Percentiles rank a stretch among this genome's conserved stretches.
phyloP scores from a whole-genome alignment of 768 basidiomycete genomes.

The Kockovaella imperatae region DNA sequence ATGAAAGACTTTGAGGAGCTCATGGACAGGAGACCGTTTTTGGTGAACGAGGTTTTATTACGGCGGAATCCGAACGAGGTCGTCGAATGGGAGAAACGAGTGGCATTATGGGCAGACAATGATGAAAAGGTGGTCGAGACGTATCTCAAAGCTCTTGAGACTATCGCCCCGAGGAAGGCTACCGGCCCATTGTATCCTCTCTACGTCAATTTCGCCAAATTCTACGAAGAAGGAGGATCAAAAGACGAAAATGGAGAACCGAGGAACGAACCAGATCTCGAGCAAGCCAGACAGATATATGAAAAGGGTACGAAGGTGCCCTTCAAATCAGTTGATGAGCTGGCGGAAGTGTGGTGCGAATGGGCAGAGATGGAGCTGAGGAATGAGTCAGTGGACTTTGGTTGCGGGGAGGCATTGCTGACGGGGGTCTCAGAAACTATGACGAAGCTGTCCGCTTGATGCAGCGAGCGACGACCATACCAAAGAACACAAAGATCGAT shows the following conservation, averaged over 20 bases:
- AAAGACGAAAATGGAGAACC: constrained; percentile 50
- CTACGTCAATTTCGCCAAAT: constrained; percentile 92
- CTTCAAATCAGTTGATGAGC: constrained; percentile 91
- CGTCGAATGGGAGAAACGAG: constrained; percentile 97
- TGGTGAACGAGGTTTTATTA: constrained; percentile 89
- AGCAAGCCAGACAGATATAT: constrained; percentile 80
- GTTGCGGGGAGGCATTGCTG: background rate
- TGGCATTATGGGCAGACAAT: constrained; percentile 84
- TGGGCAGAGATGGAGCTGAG: constrained; percentile 98
- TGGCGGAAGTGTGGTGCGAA: constrained; percentile 98
- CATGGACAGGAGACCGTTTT: constrained; percentile 90
- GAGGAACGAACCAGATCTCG: constrained; percentile 70
- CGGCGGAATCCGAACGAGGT: constrained; percentile 94
- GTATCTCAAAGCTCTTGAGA: constrained; percentile 80
- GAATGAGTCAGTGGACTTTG: constrained; percentile 62
- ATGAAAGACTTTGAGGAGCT: constrained; percentile 91
- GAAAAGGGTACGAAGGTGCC: constrained; percentile 87
- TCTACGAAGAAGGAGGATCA: constrained; percentile 91
- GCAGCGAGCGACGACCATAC: constrained; percentile 88
- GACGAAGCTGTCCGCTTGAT: constrained; percentile 91
- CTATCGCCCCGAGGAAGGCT: constrained; percentile 77
- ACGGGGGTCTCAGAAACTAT: constrained; percentile 61
- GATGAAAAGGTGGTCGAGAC: constrained; percentile 94
- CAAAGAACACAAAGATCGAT: constrained; percentile 80
- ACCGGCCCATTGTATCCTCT: constrained; percentile 82